These are phyloP conservation scores for Aurantiochytrium sp. DNA, from an alignment of 108 stramenopile species.

Conservation along the genomic window DNA sequence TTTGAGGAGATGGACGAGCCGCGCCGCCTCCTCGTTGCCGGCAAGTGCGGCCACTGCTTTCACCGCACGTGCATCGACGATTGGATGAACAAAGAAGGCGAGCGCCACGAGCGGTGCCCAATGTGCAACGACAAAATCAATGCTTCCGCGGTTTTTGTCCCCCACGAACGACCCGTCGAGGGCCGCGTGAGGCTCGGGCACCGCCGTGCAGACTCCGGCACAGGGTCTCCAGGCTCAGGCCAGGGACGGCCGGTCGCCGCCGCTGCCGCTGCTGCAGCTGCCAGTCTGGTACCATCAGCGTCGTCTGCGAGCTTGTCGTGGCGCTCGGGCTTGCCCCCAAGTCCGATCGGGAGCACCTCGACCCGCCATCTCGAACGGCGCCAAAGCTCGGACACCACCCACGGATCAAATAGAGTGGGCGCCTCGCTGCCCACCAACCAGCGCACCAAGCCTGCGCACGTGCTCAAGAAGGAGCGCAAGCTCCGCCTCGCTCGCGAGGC, in stretches of 20 bases:
- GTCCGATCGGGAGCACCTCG: neutral
- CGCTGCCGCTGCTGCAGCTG: neutral
- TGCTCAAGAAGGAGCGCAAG: neutral
- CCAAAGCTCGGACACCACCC: neutral
- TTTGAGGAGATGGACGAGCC: neutral
- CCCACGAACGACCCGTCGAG: neutral
- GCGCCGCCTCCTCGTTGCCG: neutral
- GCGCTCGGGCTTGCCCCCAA: neutral
- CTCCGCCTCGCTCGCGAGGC: neutral
- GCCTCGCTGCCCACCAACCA: too few species aligned
- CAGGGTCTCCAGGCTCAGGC: too few species aligned
- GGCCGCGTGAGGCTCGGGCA: neutral
- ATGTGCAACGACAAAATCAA: neutral
- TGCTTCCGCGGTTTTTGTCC: neutral
- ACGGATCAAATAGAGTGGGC: too few species aligned
- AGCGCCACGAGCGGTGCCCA: neutral
- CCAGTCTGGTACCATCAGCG: too few species aligned
- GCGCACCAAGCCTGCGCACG: neutral
- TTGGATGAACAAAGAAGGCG: neutral
- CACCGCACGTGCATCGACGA: neutral
- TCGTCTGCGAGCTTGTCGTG: neutral
- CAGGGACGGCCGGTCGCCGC: neutral
- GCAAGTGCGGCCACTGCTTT: neutral
- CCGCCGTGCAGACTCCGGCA: too few species aligned
- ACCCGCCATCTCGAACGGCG: neutral